Evolutionary conservation across 2,329 filamentous ascomycete genomes (phyloP).

Genomic region (Arthrobotrys sinensis): DNA sequence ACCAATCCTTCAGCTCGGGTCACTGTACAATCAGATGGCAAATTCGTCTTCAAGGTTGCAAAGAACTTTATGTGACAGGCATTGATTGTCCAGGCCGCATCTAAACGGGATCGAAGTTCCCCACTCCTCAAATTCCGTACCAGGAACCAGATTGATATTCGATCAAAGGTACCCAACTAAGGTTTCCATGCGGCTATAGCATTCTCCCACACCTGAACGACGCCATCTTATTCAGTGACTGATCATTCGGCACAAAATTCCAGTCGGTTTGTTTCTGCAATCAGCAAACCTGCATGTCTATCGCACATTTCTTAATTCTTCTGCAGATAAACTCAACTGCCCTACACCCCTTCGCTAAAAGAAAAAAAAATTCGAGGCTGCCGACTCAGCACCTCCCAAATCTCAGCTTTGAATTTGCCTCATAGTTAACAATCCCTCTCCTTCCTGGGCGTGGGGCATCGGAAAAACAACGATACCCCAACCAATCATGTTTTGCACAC

Average conservation of each 20-base stretch:
- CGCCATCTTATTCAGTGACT: background rate
- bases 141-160: constrained; percentile 21
- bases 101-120: constrained; percentile 8
- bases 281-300: constrained; percentile 36
- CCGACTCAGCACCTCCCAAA: constrained; percentile 15
- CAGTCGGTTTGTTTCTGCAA: constrained; percentile 26
- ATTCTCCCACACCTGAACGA: constrained; percentile 2
- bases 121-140: constrained; percentile 18
- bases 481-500: constrained; percentile 54
- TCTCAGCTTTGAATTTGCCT: constrained; percentile 56
- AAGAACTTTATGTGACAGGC: constrained; percentile 3
- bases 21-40: constrained; percentile 19
- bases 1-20: constrained; percentile 20
- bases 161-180: constrained; percentile 13
- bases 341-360: constrained; percentile 31
- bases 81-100: constrained; percentile 26
- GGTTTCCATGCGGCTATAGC: constrained; percentile 13
- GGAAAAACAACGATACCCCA: constrained; percentile 37
- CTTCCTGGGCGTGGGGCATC: constrained; percentile 22
- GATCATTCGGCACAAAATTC: constrained; percentile 27
- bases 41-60: constrained; percentile 16
- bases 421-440: constrained; percentile 12
- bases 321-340: constrained; percentile 31
- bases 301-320: constrained; percentile 29
- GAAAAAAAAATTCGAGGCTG: constrained; percentile 26